Conservation (phyloP, 2,329 filamentous ascomycete species). For the Tympanopsis confertula region DNA sequence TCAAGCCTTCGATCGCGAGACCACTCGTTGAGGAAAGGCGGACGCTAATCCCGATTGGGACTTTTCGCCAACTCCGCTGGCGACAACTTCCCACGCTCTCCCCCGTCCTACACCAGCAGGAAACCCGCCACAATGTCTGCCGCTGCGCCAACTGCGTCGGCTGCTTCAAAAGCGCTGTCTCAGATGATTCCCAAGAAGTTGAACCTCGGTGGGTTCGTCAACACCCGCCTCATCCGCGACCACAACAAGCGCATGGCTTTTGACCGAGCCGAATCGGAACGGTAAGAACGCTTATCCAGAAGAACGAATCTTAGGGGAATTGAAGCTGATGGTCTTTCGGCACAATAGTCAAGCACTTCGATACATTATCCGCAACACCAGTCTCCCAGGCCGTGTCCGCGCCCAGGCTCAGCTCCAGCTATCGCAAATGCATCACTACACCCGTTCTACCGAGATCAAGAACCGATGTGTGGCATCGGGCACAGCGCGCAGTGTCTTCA, state of each 20-base stretch:
- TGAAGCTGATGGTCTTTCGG: constrained; percentile 2
- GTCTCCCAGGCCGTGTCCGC: constrained; percentile 68
- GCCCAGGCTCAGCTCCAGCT: constrained; percentile 89
- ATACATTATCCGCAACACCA: constrained; percentile 89
- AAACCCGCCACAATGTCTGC: too few species aligned
- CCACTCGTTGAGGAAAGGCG: too few species aligned
- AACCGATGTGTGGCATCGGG: constrained; percentile 89
- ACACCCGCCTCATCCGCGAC: constrained; percentile 78
- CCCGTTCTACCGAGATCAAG: constrained; percentile 80
- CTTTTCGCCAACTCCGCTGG: too few species aligned
- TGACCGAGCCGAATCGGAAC: constrained; percentile 73
- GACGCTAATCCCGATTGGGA: too few species aligned
- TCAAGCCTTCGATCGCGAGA: too few species aligned
- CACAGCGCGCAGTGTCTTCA: constrained; percentile 79
- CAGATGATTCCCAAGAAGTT: constrained; percentile 82
- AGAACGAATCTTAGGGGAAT: neutral
- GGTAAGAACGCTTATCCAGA: constrained; percentile 37
- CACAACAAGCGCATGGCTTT: constrained; percentile 95
- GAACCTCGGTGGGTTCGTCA: constrained; percentile 78
- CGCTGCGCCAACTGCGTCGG: too few species aligned
- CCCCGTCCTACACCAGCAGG: too few species aligned
- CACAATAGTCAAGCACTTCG: constrained; percentile 72
- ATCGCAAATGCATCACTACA: constrained; percentile 92
- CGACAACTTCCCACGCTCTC: too few species aligned
- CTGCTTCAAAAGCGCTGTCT: too few species aligned